These are phyloP conservation scores for Corinectria fuckeliana DNA, from an alignment of 2,329 filamentous ascomycete genomes.

Conservation along the genomic window DNA sequence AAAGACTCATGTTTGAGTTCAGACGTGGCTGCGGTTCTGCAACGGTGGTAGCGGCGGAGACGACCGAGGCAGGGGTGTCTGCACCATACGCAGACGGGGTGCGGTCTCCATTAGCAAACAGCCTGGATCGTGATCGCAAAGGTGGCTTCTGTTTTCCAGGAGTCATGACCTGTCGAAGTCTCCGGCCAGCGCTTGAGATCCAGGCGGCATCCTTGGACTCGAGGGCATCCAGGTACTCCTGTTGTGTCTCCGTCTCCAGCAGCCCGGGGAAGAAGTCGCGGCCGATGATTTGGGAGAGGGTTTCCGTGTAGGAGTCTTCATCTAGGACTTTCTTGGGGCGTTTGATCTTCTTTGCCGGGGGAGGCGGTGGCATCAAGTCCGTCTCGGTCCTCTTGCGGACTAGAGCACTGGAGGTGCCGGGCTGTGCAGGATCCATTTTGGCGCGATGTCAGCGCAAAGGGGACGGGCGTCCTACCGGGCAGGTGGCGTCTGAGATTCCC, in stretches of 20 bases:
- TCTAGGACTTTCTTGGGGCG: conserved; percentile 86
- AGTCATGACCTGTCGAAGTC: conserved; percentile 81
- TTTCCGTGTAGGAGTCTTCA: conserved; percentile 91
- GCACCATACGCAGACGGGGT: conserved; percentile 73
- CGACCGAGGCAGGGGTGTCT: conserved; percentile 74
- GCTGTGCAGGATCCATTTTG: conserved; percentile 46
- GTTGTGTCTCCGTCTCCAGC: conserved; percentile 82
- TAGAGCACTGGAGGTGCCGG: conserved; percentile 61
- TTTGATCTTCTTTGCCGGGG: conserved; percentile 86
- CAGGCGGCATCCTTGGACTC: conserved; percentile 85
- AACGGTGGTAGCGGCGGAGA: conserved; percentile 52
- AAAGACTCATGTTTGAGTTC: conserved; percentile 80
- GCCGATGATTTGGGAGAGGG: conserved; percentile 91
- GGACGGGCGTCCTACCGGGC: no score
- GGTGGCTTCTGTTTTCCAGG: conserved; percentile 61
- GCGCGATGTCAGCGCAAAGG: background rate
- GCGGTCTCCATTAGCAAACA: conserved; percentile 44
- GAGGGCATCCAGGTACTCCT: conserved; percentile 90
- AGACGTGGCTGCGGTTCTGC: conserved; percentile 55
- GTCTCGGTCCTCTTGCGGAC: conserved; percentile 72
- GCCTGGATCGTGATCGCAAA: conserved; percentile 26
- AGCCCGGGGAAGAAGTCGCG: conserved; percentile 97
- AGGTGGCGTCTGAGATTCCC: background rate
- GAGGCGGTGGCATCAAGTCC: conserved; percentile 84
- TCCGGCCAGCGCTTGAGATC: conserved; percentile 81